Base-by-base conservation (phyloP, 441 rosid genomes). In the Capsella rubella region DNA sequence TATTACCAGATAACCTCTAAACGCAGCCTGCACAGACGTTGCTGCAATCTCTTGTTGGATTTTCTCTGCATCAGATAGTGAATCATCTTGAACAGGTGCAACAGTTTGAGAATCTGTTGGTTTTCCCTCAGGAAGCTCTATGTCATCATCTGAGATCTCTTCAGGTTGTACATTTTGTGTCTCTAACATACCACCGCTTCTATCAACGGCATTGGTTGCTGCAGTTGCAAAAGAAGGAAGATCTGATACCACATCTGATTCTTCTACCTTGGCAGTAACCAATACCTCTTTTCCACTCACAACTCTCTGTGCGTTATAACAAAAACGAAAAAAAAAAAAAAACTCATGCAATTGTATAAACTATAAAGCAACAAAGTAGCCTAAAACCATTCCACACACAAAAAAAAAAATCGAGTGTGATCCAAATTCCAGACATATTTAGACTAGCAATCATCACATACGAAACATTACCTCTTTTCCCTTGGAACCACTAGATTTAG, bases 1-100 rank as follows among this genome's bases (percentile, higher is more conserved):
- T 56, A 73, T 81, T 95, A 95, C 99, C 99, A 90, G 78, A 81
- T 86, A 91, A 57, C 99, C 97, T 85, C 97, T 87, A 81, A 91
- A 95, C 68, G 91, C 90, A 83, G 99, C 97, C 83, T 95, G 99
- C 37, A 82, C 89, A 68, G 79, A 65, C 4, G 82, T 90, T 21
- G 96, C 95, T 47, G 98, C 93, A 67, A 84, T 73, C 78, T 87
- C 91, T 54, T 71, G 83, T 69, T 80, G 87, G 46, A 67, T 56
- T 65, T 78, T 84, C 79, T 86, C 91, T 67, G 87, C 83, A 69
- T 87, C 87, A 40, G 78, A 71, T 42, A 68, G 50, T 68, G 13
- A 28, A 67, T 29, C 11, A 11, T 73, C 75, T 46, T 32, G 74
- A 35, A 42, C 43, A 35, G 75, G 82, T 31, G 31, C 78, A 76